Percentiles rank a stretch among this genome's conserved stretches.
phyloP scores from a whole-genome alignment of 106 monocot species.

The Alisma plantagoaquatica region DNA sequence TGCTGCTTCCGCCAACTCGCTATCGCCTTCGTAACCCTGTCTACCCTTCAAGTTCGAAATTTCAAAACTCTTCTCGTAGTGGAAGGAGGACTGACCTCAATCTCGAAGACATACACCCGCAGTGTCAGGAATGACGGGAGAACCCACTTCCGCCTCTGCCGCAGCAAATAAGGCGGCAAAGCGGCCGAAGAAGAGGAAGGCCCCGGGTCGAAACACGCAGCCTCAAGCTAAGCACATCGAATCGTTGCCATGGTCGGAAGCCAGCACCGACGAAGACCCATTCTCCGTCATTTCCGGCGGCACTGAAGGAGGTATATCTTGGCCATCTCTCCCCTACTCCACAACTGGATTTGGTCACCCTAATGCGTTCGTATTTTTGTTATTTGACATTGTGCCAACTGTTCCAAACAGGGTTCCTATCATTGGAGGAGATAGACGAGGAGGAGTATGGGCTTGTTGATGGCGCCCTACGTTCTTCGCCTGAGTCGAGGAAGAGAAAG shows the following conservation, averaged over 20 bases:
- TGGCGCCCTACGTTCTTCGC: neutral
- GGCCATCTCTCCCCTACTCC: neutral
- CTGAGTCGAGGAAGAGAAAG: slow-evolving; percentile 40
- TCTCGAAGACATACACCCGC: too few species aligned
- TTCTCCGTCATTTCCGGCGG: slow-evolving; percentile 40
- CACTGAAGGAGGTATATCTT: slow-evolving; percentile 78
- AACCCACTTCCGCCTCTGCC: neutral
- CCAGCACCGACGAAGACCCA: slow-evolving; percentile 33
- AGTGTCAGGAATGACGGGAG: slow-evolving; percentile 4
- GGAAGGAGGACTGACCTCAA: too few species aligned
- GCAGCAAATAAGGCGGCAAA: slow-evolving; percentile 6
- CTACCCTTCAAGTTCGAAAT: too few species aligned
- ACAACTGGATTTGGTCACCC: neutral
- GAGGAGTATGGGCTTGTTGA: slow-evolving; percentile 43
- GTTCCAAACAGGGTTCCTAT: slow-evolving; percentile 87
- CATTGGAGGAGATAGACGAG: slow-evolving; percentile 88
- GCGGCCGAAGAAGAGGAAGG: slow-evolving; percentile 4
- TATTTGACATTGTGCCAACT: too few species aligned
- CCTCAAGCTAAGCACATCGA: slow-evolving; percentile 2
- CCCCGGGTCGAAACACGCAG: neutral
- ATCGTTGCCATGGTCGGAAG: slow-evolving; percentile 29
- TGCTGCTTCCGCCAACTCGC: too few species aligned
- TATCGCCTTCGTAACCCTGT: too few species aligned
- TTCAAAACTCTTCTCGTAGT: too few species aligned
- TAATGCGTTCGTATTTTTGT: neutral